Percentiles rank a stretch among this genome's conserved stretches.
phyloP scores from a whole-genome alignment of 2,329 filamentous ascomycete genomes.

The Cercospora beticola region DNA sequence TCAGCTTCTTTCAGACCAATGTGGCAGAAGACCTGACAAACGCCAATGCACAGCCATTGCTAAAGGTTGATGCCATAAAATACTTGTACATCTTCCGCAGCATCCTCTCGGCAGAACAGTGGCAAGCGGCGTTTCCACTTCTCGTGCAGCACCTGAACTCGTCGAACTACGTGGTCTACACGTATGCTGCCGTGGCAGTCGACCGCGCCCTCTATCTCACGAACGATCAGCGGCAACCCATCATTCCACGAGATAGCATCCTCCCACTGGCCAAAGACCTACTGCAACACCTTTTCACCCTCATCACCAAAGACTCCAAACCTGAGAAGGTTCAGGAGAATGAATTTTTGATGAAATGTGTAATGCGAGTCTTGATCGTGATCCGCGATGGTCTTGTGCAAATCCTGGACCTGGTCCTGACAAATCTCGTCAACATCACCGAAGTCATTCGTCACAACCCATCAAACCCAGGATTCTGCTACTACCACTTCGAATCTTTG shows the following conservation, averaged over 20 bases:
- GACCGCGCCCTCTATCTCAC: constrained; percentile 85
- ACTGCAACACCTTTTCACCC: constrained; percentile 81
- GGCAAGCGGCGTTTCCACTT: constrained; percentile 84
- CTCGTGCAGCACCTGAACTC: constrained; percentile 89
- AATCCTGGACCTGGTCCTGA: constrained; percentile 74
- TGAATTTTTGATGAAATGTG: constrained; percentile 96
- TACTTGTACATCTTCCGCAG: constrained; percentile 96
- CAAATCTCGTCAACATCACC: constrained; percentile 84
- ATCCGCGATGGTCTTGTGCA: constrained; percentile 77
- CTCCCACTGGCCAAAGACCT: constrained; percentile 81
- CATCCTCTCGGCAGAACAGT: constrained; percentile 87
- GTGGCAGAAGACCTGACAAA: constrained; percentile 83
- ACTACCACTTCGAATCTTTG: constrained; percentile 94
- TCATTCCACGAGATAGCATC: constrained; percentile 79
- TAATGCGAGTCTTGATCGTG: constrained; percentile 95
- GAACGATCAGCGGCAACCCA: constrained; percentile 69
- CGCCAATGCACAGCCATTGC: constrained; percentile 72
- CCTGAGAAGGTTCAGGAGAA: constrained; percentile 97
- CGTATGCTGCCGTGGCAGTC: constrained; percentile 94
- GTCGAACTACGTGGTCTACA: constrained; percentile 93
- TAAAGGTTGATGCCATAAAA: constrained; percentile 98
- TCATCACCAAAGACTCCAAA: constrained; percentile 80
- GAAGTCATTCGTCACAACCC: constrained; percentile 91
- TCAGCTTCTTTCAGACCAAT: constrained; percentile 92
- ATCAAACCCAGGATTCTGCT: constrained; percentile 96